These are phyloP conservation scores for Aspergillus nanangensis DNA, from an alignment of 495 filamentous ascomycete species.

Conservation along the genomic window DNA sequence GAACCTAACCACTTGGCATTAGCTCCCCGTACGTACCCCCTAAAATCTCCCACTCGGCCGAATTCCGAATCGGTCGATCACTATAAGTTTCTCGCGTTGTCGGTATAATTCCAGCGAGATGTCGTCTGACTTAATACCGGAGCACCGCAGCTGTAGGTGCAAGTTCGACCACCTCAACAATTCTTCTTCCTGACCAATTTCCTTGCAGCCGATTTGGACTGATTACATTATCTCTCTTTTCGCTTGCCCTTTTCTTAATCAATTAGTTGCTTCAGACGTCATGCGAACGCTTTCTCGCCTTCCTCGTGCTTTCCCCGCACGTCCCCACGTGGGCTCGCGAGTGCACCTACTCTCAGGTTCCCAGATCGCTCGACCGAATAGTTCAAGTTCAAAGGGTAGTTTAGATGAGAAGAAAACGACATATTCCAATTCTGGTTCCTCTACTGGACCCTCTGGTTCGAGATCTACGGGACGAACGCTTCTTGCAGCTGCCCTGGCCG, in stretches of 20 bases:
- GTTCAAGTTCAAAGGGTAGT: constrained; percentile 15
- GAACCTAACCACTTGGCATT: too few species aligned
- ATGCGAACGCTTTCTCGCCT: constrained; percentile 23
- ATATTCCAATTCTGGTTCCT: constrained; percentile 26
- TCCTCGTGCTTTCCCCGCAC: constrained; percentile 25
- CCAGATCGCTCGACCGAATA: constrained; percentile 15
- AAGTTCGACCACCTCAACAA: too few species aligned
- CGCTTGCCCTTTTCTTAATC: neutral
- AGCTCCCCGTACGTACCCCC: too few species aligned
- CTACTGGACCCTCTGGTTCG: too few species aligned
- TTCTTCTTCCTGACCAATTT: too few species aligned
- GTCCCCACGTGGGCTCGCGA: too few species aligned
- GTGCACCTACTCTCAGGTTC: constrained; percentile 7
- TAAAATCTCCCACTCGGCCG: constrained; percentile 32
- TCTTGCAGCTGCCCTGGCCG: constrained; percentile 30
- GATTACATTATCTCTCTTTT: neutral
- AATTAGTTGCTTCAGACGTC: neutral
- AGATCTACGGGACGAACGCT: constrained; percentile 24
- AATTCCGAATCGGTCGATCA: constrained; percentile 22
- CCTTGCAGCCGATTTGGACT: too few species aligned
- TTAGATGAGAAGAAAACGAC: constrained; percentile 1
- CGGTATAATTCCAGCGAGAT: too few species aligned
- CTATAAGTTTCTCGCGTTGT: too few species aligned
- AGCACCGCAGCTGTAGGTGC: too few species aligned
- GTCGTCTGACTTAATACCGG: too few species aligned